A percentile compares a stretch with the other conserved stretches of the same genome.
phyloP scores from a whole-genome alignment of 768 basidiomycete species.

The Naganishia kalamii region DNA sequence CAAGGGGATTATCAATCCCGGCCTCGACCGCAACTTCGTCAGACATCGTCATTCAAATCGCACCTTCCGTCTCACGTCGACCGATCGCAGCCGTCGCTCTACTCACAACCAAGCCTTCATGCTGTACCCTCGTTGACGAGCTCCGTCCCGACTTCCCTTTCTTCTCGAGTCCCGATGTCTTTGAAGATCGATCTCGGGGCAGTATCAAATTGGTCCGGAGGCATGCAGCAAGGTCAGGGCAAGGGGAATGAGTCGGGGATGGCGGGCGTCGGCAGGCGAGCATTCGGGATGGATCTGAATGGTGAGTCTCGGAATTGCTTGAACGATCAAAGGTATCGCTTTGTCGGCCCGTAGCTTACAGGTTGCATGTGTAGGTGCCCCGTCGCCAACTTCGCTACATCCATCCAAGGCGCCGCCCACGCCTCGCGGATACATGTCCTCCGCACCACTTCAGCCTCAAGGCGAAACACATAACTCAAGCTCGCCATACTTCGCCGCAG shows the following conservation, averaged over 20 bases:
- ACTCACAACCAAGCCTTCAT: constrained; percentile 13
- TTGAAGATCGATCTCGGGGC: constrained; percentile 2
- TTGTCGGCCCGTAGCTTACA: not conserved
- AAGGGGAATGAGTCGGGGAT: constrained; percentile 52
- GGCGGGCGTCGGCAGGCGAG: constrained; percentile 83
- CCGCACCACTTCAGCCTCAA: not conserved
- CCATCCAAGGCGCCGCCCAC: constrained; percentile 3
- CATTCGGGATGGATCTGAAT: constrained; percentile 66
- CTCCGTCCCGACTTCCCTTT: not conserved
- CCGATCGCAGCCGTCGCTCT: constrained; percentile 27
- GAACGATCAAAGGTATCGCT: not conserved
- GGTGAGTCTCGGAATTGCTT: too few relatives aligned
- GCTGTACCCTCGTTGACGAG: too few relatives aligned
- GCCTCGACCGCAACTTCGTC: constrained; percentile 7
- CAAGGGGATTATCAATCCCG: not conserved
- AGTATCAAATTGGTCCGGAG: not conserved
- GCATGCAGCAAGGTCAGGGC: not conserved
- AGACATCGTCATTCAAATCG: constrained; percentile 5
- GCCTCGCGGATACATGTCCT: constrained; percentile 1
- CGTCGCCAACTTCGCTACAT: constrained; percentile 12
- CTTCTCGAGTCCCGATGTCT: constrained; percentile 13
- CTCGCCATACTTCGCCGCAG: constrained; percentile 21
- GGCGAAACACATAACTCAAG: constrained; percentile 6
- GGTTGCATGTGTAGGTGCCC: not conserved
- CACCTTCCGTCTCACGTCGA: constrained; percentile 21